Percentiles rank a stretch among this genome's conserved stretches.
These are phyloP conservation scores for Globisporangium cylindrosporum DNA, from an alignment of 352 stramenopile species.

Conservation along the genomic window DNA sequence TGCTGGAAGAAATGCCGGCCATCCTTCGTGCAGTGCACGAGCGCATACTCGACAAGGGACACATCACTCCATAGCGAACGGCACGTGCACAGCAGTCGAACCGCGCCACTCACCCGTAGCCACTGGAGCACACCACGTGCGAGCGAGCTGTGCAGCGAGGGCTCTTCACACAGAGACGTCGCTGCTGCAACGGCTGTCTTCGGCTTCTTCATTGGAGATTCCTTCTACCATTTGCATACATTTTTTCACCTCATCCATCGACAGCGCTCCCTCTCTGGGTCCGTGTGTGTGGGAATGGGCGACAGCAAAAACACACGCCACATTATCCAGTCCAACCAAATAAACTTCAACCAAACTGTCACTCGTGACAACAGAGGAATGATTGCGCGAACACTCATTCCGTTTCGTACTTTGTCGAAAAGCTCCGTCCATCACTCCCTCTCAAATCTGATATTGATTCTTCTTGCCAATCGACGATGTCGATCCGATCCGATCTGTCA, in stretches of 20 bases:
- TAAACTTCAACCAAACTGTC: background rate
- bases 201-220: constrained; percentile 1
- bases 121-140: constrained; percentile 2
- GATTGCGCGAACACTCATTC: background rate
- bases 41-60: background rate
- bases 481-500: background rate
- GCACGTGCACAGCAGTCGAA: constrained; percentile 3
- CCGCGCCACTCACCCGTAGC: constrained; percentile 5
- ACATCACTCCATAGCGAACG: background rate
- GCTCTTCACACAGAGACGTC: background rate
- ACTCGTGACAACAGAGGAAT: background rate
- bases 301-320: background rate
- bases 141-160: background rate
- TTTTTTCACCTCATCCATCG: background rate
- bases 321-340: background rate
- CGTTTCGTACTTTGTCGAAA: background rate
- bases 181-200: background rate
- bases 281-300: background rate
- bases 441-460: background rate
- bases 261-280: background rate
- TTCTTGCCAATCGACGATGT: background rate
- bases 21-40: constrained; percentile 7
- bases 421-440: background rate
- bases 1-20: constrained; percentile 14
- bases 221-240: background rate